Evolutionary conservation across 331 rosid genomes (phyloP).

Genomic region (Quercus phellos): DNA sequence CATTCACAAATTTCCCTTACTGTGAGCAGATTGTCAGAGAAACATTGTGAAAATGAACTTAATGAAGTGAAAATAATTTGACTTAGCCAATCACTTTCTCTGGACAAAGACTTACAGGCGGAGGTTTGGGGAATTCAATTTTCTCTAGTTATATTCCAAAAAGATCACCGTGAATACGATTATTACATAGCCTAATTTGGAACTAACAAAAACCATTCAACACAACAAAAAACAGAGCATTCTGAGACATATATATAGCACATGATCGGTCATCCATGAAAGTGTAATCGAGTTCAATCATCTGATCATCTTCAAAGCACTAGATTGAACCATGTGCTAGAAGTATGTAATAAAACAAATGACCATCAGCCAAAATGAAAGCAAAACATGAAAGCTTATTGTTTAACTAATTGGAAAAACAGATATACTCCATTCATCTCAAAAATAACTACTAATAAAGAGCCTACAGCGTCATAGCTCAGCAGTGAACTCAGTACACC

Average conservation of each 20-base stretch:
- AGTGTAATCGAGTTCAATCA: not conserved
- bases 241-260: not conserved
- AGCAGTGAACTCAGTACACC: conserved; percentile 13
- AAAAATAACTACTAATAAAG: not conserved
- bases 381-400: not conserved
- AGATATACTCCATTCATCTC: not conserved
- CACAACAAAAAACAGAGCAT: not conserved
- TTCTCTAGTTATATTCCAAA: not conserved
- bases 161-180: not conserved
- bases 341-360: not conserved
- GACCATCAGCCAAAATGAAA: not conserved
- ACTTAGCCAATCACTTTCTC: not conserved
- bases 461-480: not conserved
- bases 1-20: no score
- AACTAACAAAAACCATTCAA: not conserved
- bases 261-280: not conserved
- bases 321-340: not conserved
- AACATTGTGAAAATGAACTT: no score
- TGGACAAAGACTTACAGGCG: not conserved
- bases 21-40: no score
- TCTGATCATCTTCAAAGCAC: not conserved
- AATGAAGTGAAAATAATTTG: no score
- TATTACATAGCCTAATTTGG: not conserved
- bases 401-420: not conserved
- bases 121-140: not conserved